These are phyloP conservation scores for Lactarius trivialis DNA, from an alignment of 768 basidiomycete species.

Conservation along the genomic window DNA sequence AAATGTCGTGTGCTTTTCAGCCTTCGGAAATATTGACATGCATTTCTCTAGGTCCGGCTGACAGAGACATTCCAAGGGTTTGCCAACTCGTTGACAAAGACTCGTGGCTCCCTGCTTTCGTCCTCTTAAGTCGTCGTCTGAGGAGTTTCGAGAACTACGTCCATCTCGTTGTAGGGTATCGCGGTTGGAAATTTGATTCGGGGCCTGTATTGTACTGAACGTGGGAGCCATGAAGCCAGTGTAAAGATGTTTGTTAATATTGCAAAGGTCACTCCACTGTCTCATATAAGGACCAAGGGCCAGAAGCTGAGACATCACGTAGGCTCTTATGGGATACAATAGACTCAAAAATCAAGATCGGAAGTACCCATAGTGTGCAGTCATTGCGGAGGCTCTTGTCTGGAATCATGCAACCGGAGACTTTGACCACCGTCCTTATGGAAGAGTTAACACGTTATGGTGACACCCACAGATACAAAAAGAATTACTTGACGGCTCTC, in stretches of 20 bases:
- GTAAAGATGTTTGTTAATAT: background rate
- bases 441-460: no score
- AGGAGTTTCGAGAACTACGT: background rate
- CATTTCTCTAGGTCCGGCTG: constrained; percentile 38
- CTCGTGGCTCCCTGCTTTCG: constrained; percentile 41
- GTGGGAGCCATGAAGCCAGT: background rate
- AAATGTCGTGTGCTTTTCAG: constrained; percentile 13
- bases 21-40: background rate
- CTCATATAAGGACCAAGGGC: no score
- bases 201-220: background rate
- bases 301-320: no score
- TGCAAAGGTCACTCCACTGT: no score
- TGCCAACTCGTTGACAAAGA: constrained; percentile 49
- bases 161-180: background rate
- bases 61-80: constrained; percentile 53
- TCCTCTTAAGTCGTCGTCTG: constrained; percentile 7
- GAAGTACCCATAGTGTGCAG: no score
- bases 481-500: no score
- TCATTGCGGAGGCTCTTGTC: no score
- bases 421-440: no score
- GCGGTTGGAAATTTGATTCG: background rate
- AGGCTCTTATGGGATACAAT: no score
- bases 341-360: no score
- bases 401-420: no score
- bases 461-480: no score